These are phyloP conservation scores for Dothistroma pini DNA, from an alignment of 2,329 filamentous ascomycete species.

Conservation along the genomic window DNA sequence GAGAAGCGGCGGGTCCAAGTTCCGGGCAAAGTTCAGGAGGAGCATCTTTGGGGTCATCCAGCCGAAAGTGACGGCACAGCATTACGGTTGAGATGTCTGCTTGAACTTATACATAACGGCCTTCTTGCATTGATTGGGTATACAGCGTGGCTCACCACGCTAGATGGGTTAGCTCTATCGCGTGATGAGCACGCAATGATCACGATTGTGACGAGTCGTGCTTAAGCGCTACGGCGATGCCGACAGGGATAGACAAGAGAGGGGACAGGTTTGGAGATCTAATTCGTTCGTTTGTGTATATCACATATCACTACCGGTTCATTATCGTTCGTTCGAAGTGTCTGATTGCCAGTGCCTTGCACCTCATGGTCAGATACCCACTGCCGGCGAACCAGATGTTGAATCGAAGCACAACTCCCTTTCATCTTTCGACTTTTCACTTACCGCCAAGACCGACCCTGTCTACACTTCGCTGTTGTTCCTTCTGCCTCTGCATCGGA, in stretches of 20 bases:
- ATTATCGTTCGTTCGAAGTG: too few species aligned
- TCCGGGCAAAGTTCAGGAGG: slow-evolving; percentile 9
- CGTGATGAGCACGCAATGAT: slow-evolving; percentile 1
- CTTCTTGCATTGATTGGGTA: neutral
- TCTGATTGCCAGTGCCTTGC: too few species aligned
- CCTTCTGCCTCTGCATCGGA: too few species aligned
- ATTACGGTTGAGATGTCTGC: neutral
- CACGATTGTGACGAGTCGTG: slow-evolving; percentile 3
- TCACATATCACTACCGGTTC: neutral
- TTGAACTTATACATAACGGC: neutral
- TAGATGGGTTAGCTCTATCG: neutral
- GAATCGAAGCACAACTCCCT: too few species aligned
- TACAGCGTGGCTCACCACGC: neutral
- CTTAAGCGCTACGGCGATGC: neutral
- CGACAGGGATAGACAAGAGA: neutral
- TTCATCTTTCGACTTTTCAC: too few species aligned
- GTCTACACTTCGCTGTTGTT: too few species aligned
- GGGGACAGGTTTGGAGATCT: neutral
- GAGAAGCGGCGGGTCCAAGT: slow-evolving; percentile 8
- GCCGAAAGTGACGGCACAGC: neutral
- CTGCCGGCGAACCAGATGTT: too few species aligned
- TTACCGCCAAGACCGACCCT: too few species aligned
- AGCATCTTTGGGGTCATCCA: slow-evolving; percentile 18
- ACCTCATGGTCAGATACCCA: too few species aligned
- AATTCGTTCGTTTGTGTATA: neutral